A percentile compares a stretch with the other conserved stretches of the same genome.
phyloP scores from a whole-genome alignment of 805 yeast species.

The Millerozyma acaciae region DNA sequence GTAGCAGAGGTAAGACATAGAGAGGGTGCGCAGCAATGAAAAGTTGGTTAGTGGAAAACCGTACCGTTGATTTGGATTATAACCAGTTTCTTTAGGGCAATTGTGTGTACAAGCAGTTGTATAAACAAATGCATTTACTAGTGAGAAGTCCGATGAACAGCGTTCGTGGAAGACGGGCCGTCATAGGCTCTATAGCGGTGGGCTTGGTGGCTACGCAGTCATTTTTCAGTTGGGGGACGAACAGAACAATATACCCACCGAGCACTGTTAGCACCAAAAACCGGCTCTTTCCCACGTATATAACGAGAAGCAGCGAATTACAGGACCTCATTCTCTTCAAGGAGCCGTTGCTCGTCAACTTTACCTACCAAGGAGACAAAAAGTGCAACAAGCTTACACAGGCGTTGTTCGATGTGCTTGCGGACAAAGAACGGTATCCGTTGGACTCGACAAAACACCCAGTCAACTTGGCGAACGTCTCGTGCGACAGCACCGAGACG shows the following conservation, averaged over 20 bases:
- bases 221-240: conserved; percentile 10
- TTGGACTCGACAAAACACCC: conserved; percentile 38
- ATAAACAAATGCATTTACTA: conserved; percentile 2
- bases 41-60: too few species aligned
- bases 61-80: too few species aligned
- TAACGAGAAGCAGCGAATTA: conserved; percentile 57
- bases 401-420: conserved; percentile 40
- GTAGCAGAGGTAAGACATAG: too few species aligned
- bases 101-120: too few species aligned
- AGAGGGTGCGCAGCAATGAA: too few species aligned
- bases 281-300: conserved; percentile 35
- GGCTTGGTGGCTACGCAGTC: conserved; percentile 6
- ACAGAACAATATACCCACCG: conserved; percentile 39
- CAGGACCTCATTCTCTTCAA: conserved; percentile 49
- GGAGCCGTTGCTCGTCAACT: conserved; percentile 66
- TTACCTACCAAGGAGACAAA: conserved; percentile 64
- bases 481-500: conserved; percentile 63
- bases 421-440: conserved; percentile 22
- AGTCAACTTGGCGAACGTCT: conserved; percentile 66
- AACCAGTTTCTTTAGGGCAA: too few species aligned
- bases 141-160: conserved; percentile 1
- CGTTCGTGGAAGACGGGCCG: conserved; percentile 1
- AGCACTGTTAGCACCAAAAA: conserved; percentile 35
- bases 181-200: conserved; percentile 5
- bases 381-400: conserved; percentile 61